Conservation (phyloP, 1,284 basidiomycete species). For the Moniliophthora roreri region DNA sequence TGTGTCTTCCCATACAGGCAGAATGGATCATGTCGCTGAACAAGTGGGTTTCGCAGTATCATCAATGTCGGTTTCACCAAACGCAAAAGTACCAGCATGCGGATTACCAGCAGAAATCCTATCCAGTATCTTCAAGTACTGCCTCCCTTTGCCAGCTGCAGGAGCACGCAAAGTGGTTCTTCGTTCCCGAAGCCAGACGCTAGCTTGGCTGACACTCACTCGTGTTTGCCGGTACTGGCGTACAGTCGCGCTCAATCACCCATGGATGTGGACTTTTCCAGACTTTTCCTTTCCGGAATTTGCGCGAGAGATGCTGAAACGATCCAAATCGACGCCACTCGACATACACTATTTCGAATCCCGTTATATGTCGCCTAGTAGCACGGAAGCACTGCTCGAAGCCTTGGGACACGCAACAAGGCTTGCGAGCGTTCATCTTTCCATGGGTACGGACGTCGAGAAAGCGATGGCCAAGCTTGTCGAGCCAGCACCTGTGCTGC, state of each 20-base stretch:
- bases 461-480: too few species aligned
- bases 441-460: slow-evolving; percentile 17
- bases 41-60: too few species aligned
- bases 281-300: slow-evolving; percentile 25
- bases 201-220: slow-evolving; percentile 17
- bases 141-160: too few species aligned
- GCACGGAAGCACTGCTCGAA: background rate
- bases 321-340: slow-evolving; percentile 34
- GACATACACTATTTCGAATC: slow-evolving; percentile 22
- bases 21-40: too few species aligned
- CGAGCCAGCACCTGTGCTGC: too few species aligned
- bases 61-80: too few species aligned
- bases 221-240: slow-evolving; percentile 38
- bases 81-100: too few species aligned
- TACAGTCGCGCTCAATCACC: slow-evolving; percentile 29
- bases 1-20: too few species aligned
- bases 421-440: slow-evolving; percentile 20
- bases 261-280: slow-evolving; percentile 34
- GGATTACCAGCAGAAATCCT: too few species aligned
- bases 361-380: slow-evolving; percentile 13
- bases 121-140: too few species aligned
- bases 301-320: slow-evolving; percentile 32
- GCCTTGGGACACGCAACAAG: background rate
- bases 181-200: too few species aligned
- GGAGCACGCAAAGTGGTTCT: too few species aligned